Evolutionary conservation across 805 yeast species (phyloP).

Genomic region (Pichia thaimueangensis): DNA sequence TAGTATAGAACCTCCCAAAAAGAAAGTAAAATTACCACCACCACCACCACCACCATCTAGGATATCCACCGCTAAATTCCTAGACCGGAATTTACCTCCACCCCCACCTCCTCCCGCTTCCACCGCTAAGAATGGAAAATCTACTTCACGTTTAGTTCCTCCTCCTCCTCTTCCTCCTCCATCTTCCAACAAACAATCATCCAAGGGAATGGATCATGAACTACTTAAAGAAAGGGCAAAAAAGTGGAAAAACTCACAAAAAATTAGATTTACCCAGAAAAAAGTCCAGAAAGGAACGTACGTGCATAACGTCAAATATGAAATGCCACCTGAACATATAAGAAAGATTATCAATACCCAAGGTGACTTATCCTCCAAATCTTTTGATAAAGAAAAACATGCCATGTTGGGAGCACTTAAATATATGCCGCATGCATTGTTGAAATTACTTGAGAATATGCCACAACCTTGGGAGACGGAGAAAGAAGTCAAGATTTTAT

Average conservation of each 20-base stretch:
- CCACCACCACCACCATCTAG: conserved; percentile 11
- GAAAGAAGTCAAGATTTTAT: conserved; percentile 80
- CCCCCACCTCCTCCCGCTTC: background rate
- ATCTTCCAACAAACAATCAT: conserved; percentile 17
- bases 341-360: conserved; percentile 78
- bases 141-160: conserved; percentile 14
- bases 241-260: conserved; percentile 62
- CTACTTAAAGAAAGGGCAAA: conserved; percentile 29
- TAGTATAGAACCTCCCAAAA: conserved; percentile 5
- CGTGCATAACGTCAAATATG: conserved; percentile 52
- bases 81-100: background rate
- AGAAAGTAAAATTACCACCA: conserved; percentile 8
- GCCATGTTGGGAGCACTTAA: conserved; percentile 87
- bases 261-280: conserved; percentile 41
- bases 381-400: conserved; percentile 76
- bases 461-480: conserved; percentile 97
- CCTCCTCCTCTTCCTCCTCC: conserved; percentile 34
- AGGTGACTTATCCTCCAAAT: conserved; percentile 75
- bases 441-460: conserved; percentile 88
- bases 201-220: background rate
- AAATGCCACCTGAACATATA: conserved; percentile 91
- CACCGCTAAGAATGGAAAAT: background rate
- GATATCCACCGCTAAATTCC: background rate
- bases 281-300: conserved; percentile 35
- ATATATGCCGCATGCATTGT: conserved; percentile 91